A percentile compares a stretch with the other conserved stretches of the same genome.
These are phyloP conservation scores for Vicia sativa DNA, from an alignment of 306 rosid species.

Conservation along the genomic window DNA sequence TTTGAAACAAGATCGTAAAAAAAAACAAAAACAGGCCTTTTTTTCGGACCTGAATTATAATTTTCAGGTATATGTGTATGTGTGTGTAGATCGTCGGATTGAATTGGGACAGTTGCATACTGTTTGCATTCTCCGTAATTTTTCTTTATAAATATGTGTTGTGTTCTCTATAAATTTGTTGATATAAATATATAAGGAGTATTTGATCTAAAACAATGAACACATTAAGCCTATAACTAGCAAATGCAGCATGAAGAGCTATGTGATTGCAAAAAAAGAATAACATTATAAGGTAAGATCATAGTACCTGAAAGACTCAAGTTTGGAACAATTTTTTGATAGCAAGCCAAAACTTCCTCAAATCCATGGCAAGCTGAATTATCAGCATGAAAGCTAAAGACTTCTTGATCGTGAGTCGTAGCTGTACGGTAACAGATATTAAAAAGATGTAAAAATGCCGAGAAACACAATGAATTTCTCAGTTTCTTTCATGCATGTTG, in stretches of 20 bases:
- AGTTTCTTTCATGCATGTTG: not conserved
- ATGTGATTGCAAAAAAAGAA: conserved; percentile 17
- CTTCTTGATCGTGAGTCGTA: conserved; percentile 75
- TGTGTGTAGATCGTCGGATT: not conserved
- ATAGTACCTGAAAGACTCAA: conserved; percentile 66
- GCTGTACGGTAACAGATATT: conserved; percentile 45
- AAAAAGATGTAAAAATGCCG: conserved; percentile 18
- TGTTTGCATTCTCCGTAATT: not conserved
- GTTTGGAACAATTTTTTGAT: conserved; percentile 62
- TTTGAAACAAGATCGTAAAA: no score
- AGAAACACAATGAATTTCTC: conserved; percentile 21
- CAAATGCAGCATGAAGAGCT: not conserved
- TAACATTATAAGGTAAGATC: conserved; percentile 4
- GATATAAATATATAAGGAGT: not conserved
- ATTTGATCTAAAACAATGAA: not conserved
- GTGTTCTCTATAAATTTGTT: not conserved
- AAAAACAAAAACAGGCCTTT: no score
- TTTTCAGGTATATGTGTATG: no score
- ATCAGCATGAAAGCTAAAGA: conserved; percentile 79
- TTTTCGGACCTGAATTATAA: no score
- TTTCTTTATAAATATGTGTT: no score
- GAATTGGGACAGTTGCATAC: not conserved
- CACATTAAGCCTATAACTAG: not conserved
- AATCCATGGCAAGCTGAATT: conserved; percentile 79
- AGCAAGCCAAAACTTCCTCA: conserved; percentile 81